phyloP scores from a whole-genome alignment of 202 grass and related monocot species.

The Panicum virgatum region DNA sequence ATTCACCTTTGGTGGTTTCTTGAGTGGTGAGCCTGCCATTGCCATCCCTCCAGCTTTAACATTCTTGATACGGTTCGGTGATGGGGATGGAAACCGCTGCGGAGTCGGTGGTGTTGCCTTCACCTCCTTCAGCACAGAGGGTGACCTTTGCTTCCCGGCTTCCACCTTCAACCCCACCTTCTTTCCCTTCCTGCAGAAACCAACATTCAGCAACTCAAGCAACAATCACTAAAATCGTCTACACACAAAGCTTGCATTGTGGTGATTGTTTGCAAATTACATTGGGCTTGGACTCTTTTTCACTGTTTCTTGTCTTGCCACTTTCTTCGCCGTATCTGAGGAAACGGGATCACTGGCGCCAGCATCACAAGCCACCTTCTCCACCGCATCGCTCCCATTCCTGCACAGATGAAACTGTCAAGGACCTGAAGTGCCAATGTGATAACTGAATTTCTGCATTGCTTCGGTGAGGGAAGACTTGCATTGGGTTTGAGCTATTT shows the following conservation, averaged over 20 bases:
- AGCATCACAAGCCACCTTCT: conserved; percentile 22
- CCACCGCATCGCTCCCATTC: conserved; percentile 9
- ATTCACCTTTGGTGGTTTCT: conserved; percentile 64
- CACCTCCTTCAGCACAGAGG: conserved; percentile 70
- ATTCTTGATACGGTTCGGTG: conserved; percentile 42
- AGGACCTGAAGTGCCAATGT: conserved; percentile 1
- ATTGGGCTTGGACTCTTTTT: conserved; percentile 58
- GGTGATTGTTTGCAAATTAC: conserved; percentile 46
- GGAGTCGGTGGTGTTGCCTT: conserved; percentile 83
- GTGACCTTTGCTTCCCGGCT: conserved; percentile 52
- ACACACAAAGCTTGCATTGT: not conserved
- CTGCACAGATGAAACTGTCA: conserved; percentile 42
- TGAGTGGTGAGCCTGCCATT: conserved; percentile 55
- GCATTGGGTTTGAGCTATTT: conserved; percentile 47
- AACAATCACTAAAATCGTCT: not conserved
- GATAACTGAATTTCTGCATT: not conserved
- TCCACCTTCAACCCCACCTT: conserved; percentile 53
- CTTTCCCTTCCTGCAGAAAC: conserved; percentile 55
- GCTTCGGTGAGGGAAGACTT: conserved; percentile 30
- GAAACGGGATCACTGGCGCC: not conserved
- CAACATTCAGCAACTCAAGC: conserved; percentile 1
- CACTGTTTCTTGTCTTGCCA: conserved; percentile 31
- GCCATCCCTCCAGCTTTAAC: conserved; percentile 55
- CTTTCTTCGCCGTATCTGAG: conserved; percentile 15
- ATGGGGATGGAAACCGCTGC: conserved; percentile 77